phyloP scores from a whole-genome alignment of 306 rosid species.

The Lagenaria siceraria region DNA sequence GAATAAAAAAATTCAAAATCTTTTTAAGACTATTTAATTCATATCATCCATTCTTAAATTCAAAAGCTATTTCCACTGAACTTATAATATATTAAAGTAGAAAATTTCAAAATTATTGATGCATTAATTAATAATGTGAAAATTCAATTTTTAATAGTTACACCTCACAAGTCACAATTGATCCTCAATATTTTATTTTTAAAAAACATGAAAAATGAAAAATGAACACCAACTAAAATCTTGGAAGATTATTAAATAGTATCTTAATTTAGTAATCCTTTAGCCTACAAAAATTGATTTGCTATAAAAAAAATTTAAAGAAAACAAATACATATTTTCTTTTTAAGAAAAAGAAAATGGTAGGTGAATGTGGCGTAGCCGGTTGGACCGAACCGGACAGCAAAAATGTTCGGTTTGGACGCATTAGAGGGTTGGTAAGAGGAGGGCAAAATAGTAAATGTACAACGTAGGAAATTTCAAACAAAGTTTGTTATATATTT shows the following conservation, averaged over 20 bases:
- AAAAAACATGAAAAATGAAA: not conserved
- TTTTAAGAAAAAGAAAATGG: no score
- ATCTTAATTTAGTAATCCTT: not conserved
- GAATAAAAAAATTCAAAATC: not conserved
- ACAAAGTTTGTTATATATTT: not conserved
- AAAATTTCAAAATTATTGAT: not conserved
- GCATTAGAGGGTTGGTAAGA: not conserved
- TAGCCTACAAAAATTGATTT: not conserved
- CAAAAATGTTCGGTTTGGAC: not conserved
- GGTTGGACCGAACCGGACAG: not conserved
- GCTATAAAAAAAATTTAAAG: not conserved
- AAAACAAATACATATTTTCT: not conserved
- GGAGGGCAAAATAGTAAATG: not conserved
- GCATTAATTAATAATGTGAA: not conserved
- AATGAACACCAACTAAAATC: not conserved
- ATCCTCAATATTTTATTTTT: not conserved
- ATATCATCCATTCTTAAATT: not conserved
- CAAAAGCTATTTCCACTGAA: not conserved
- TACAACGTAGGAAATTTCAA: not conserved
- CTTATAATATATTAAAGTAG: not conserved
- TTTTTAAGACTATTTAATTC: not conserved
- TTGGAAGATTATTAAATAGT: not conserved
- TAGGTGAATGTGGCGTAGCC: not conserved
- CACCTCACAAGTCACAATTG: not conserved
- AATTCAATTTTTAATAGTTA: not conserved